Conservation (phyloP, 2,329 filamentous ascomycete genomes). For the Sordariomycetes sp. region DNA sequence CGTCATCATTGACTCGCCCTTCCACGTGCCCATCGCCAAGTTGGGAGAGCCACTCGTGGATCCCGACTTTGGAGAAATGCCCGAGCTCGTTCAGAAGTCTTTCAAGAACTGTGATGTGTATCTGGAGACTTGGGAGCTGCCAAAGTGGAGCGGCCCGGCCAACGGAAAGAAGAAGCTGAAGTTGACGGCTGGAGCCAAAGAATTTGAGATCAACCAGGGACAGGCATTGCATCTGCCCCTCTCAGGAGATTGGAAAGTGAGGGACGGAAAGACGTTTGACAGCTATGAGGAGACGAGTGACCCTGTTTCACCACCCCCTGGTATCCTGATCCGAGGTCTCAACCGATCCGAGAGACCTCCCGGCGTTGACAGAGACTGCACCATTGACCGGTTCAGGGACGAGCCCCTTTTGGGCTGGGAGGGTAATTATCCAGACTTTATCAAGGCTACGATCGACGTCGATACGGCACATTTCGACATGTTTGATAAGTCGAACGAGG, state of each 20-base stretch:
- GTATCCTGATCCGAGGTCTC: conserved; percentile 13
- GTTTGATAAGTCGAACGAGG: conserved; percentile 11
- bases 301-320: conserved; percentile 11
- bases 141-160: conserved; percentile 12
- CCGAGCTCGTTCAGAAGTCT: conserved; percentile 15
- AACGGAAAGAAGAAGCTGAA: conserved; percentile 9
- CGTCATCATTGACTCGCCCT: conserved; percentile 18
- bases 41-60: conserved; percentile 8
- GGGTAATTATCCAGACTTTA: conserved; percentile 14
- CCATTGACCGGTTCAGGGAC: conserved; percentile 15
- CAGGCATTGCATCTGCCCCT: conserved; percentile 12
- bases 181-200: conserved; percentile 1
- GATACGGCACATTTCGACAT: conserved; percentile 16
- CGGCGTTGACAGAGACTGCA: conserved; percentile 6
- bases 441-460: conserved; percentile 17
- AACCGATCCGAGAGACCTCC: conserved; percentile 4
- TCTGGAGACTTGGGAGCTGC: conserved; percentile 17
- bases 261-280: conserved; percentile 5
- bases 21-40: conserved; percentile 12
- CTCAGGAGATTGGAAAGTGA: conserved; percentile 9
- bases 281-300: conserved; percentile 1
- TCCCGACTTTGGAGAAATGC: conserved; percentile 11
- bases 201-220: conserved; percentile 2
- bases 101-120: conserved; percentile 20
- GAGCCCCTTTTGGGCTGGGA: conserved; percentile 17